A percentile compares a stretch with the other conserved stretches of the same genome.
Conservation (phyloP, 139 green algal species). For the Closterium sp. region DNA sequence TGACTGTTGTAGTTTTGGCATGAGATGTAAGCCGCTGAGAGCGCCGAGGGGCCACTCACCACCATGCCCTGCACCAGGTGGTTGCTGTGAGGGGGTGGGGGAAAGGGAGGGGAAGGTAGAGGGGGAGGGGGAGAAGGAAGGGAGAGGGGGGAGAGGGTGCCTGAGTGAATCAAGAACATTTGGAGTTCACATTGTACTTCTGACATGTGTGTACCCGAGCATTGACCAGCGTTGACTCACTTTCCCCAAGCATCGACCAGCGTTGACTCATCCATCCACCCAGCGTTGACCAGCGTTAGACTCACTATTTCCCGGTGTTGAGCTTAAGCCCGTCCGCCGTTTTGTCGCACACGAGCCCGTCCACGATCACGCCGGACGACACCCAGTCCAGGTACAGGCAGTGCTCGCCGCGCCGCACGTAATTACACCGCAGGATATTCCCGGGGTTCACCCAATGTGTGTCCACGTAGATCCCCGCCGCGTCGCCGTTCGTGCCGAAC, state of each 20-base stretch:
- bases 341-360: constrained; percentile 3
- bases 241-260: neutral
- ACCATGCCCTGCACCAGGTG: too few species aligned
- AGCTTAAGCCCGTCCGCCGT: constrained; percentile 22
- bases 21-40: too few species aligned
- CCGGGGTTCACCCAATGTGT: constrained; percentile 25
- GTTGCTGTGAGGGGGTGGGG: neutral
- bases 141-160: too few species aligned
- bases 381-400: constrained; percentile 19
- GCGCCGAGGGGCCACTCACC: too few species aligned
- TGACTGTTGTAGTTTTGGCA: too few species aligned
- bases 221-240: neutral
- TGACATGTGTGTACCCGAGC: too few species aligned
- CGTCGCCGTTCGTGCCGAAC: neutral
- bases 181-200: too few species aligned
- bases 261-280: neutral
- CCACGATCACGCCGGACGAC: neutral
- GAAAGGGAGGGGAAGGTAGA: neutral
- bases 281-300: neutral
- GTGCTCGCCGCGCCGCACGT: neutral
- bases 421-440: constrained; percentile 10
- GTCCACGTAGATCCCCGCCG: constrained; percentile 7
- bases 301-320: constrained; percentile 30
- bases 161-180: too few species aligned
- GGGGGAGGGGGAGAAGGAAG: too few species aligned